A percentile compares a stretch with the other conserved stretches of the same genome.
Evolutionary conservation across 2,329 filamentous ascomycete species (phyloP).

Genomic region (Colletotrichum incanum): DNA sequence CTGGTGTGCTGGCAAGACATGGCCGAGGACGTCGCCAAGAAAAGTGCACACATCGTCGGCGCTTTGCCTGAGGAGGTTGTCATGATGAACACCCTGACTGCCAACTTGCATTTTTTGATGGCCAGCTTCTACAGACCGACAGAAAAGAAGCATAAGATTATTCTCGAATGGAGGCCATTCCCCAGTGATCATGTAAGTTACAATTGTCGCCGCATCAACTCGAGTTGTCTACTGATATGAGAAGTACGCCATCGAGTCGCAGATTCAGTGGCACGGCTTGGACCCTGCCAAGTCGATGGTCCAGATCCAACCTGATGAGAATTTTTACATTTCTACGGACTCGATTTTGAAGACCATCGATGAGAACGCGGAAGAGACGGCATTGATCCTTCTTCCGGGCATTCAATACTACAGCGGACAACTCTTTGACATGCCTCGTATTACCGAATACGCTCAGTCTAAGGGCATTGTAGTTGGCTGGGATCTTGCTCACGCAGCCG

Average conservation of each 20-base stretch:
- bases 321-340: slow-evolving; percentile 73
- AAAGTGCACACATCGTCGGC: slow-evolving; percentile 83
- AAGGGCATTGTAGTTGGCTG: slow-evolving; percentile 79
- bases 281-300: slow-evolving; percentile 80
- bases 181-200: slow-evolving; percentile 82
- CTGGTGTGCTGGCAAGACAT: slow-evolving; percentile 84
- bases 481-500: slow-evolving; percentile 84
- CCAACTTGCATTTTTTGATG: slow-evolving; percentile 86
- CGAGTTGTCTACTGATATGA: slow-evolving; percentile 7
- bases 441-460: slow-evolving; percentile 79
- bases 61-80: slow-evolving; percentile 82
- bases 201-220: background rate
- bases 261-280: slow-evolving; percentile 80
- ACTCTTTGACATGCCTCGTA: slow-evolving; percentile 80
- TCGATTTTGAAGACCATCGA: slow-evolving; percentile 79
- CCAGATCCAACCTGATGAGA: slow-evolving; percentile 76
- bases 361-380: slow-evolving; percentile 75
- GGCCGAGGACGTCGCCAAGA: slow-evolving; percentile 79
- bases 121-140: slow-evolving; percentile 86
- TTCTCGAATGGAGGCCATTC: slow-evolving; percentile 92
- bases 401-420: slow-evolving; percentile 89
- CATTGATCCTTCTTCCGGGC: slow-evolving; percentile 81
- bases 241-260: slow-evolving; percentile 87
- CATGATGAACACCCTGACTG: slow-evolving; percentile 89
- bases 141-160: slow-evolving; percentile 78